Evolutionary conservation across 1,139 yeast genomes (phyloP), one percentile per base, ranked within the genome.

Genomic region (Hyphopichia pseudoburtonii): DNA sequence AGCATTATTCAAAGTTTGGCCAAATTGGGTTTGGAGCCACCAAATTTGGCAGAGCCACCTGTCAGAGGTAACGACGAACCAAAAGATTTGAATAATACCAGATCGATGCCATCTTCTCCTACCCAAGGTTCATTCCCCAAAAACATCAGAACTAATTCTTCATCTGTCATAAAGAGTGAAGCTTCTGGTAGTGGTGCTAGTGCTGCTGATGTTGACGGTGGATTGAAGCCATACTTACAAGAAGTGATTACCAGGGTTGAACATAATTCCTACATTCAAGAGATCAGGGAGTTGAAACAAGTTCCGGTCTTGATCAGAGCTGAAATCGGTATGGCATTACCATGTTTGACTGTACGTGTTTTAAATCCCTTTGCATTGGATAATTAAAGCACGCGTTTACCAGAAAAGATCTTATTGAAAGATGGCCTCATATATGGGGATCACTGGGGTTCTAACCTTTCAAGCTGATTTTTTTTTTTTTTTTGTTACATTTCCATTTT

Each of bases 311-410:
- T 92, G 44, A 70, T 92, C 44, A 76, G 97, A 49, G 95, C 97
- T 0, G 97, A 90, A 60, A 80, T 89, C 38, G 97, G 96, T 36
- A 88, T 87, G 90, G 89, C 95, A 1, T 73, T 92, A 41, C 98
- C 98, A 12, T 90, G 97, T 59, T 74, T 92, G 55, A 87, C 97
- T 3, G 96, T 92, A 10, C 79, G 96, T 53, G 85, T 92, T n/a
- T 71, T 90, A 54, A 92, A 92, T 54, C 98, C 98, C 26, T 92
- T 89, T 60, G 59, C 66, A 30, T 31, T 28, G 22, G 37, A 28
- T 22, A 7, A 16, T 3, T 31, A 31, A 24, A 11, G n/a, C n/a
- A n/a, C n/a, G n/a, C n/a, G n/a, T n/a, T n/a, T n/a, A n/a, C n/a
- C n/a, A n/a, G n/a, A n/a, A n/a, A n/a, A n/a, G n/a, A n/a, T n/a